A percentile compares a stretch with the other conserved stretches of the same genome.
phyloP scores from a whole-genome alignment of 768 basidiomycete genomes.

The Lentinula detonsa region DNA sequence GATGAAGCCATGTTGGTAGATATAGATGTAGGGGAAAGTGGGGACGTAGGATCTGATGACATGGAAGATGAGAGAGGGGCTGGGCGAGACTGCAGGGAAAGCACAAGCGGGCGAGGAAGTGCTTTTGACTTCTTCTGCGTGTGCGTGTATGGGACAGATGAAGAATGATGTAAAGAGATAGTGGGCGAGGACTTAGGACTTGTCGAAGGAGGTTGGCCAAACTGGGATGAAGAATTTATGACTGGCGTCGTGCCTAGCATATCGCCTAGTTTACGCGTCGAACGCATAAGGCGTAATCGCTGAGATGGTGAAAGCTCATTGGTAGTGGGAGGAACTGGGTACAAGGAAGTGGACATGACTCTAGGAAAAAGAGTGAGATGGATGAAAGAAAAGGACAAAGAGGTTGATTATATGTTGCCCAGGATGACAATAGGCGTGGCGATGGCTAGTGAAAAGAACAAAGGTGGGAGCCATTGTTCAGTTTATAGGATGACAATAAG shows the following conservation, averaged over 20 bases:
- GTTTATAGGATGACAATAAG: neutral
- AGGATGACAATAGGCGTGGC: neutral
- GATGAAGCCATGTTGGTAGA: neutral
- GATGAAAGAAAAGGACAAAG: neutral
- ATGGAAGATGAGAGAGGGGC: neutral
- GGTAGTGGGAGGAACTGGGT: neutral
- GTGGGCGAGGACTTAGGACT: constrained; percentile 7
- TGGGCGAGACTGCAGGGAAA: constrained; percentile 5
- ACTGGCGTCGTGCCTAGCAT: constrained; percentile 43
- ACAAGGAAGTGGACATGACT: neutral
- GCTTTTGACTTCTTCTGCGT: neutral
- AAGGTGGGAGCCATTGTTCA: neutral
- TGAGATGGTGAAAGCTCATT: constrained; percentile 1
- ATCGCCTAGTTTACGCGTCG: constrained; percentile 50
- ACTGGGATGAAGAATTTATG: constrained; percentile 18
- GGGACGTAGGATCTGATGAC: neutral
- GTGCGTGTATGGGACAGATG: neutral
- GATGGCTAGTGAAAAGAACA: neutral
- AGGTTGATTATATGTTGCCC: neutral
- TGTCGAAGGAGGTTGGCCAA: neutral
- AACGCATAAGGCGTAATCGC: constrained; percentile 48
- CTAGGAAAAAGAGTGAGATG: neutral
- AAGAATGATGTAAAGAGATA: constrained; percentile 3
- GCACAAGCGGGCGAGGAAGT: constrained; percentile 8
- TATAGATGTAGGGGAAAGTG: neutral